phyloP scores from a whole-genome alignment of 495 filamentous ascomycete genomes.

The Podospora pseudoanserina region DNA sequence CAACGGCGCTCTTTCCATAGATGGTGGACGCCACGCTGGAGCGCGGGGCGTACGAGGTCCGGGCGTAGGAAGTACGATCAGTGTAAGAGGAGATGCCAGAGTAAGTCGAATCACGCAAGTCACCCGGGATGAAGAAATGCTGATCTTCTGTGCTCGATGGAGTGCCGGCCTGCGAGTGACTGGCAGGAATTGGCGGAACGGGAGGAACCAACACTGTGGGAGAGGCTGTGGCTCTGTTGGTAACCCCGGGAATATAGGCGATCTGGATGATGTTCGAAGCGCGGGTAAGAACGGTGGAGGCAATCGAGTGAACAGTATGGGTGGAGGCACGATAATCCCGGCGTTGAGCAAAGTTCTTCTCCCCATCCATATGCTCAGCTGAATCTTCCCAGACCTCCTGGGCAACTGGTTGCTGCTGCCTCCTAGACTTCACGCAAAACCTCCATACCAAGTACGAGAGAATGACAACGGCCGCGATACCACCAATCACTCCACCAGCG shows the following conservation, averaged over 20 bases:
- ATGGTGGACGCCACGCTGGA: constrained; percentile 88
- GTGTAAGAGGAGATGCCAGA: constrained; percentile 61
- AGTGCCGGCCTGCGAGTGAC: constrained; percentile 52
- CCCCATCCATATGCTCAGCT: constrained; percentile 51
- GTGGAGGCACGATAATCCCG: constrained; percentile 70
- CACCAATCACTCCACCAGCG: constrained; percentile 79
- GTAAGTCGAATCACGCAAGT: constrained; percentile 84
- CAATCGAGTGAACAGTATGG: constrained; percentile 85
- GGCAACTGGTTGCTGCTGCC: constrained; percentile 59
- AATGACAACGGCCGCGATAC: constrained; percentile 62
- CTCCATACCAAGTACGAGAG: constrained; percentile 79
- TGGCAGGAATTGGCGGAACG: constrained; percentile 84
- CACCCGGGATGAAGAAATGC: constrained; percentile 90
- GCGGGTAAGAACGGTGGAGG: constrained; percentile 89
- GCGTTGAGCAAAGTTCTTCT: constrained; percentile 57
- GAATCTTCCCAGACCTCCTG: constrained; percentile 53
- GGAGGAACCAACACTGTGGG: constrained; percentile 83
- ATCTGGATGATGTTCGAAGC: constrained; percentile 99
- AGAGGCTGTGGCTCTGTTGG: constrained; percentile 80
- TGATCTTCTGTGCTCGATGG: constrained; percentile 66
- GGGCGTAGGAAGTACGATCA: constrained; percentile 62
- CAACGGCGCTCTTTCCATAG: constrained; percentile 81
- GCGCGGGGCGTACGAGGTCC: constrained; percentile 64
- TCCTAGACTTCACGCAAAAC: constrained; percentile 77
- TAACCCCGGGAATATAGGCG: constrained; percentile 96